A percentile compares a stretch with the other conserved stretches of the same genome.
phyloP scores from a whole-genome alignment of 176 grass and related monocot genomes.

The Rhynchospora pubera region DNA sequence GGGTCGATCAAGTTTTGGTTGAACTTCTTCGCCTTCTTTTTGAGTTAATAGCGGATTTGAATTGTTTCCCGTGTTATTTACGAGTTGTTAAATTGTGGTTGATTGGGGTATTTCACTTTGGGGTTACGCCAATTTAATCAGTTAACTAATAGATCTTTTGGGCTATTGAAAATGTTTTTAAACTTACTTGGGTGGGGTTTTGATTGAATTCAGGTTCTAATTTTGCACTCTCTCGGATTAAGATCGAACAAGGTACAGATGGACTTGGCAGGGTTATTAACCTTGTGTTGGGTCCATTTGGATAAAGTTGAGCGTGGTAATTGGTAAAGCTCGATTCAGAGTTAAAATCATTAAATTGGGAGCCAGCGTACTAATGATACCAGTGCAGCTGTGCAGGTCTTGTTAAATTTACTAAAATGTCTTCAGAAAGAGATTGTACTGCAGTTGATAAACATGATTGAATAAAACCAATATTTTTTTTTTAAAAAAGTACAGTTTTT shows the following conservation, averaged over 20 bases:
- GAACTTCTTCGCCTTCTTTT: background rate
- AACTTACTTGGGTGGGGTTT: background rate
- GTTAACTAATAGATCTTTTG: background rate
- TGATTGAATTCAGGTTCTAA: background rate
- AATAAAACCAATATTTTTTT: too few relatives aligned
- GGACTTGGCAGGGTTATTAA: background rate
- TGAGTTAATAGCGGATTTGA: background rate
- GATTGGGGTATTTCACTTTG: background rate
- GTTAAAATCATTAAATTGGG: too few relatives aligned
- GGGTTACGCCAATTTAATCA: background rate
- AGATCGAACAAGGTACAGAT: background rate
- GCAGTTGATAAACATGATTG: too few relatives aligned
- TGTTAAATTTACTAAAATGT: too few relatives aligned
- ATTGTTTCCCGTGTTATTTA: background rate
- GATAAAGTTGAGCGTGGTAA: too few relatives aligned
- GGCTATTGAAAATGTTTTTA: background rate
- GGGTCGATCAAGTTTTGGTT: background rate
- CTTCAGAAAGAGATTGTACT: too few relatives aligned
- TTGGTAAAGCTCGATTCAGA: too few relatives aligned
- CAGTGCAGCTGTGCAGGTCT: too few relatives aligned
- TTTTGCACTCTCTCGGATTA: background rate
- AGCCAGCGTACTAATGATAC: too few relatives aligned
- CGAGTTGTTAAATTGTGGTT: too few relatives aligned
- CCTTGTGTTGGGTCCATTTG: too few relatives aligned
- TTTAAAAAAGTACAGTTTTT: too few relatives aligned